Conservation (phyloP, 169 alveolate species). For the Eimeria tenella region DNA sequence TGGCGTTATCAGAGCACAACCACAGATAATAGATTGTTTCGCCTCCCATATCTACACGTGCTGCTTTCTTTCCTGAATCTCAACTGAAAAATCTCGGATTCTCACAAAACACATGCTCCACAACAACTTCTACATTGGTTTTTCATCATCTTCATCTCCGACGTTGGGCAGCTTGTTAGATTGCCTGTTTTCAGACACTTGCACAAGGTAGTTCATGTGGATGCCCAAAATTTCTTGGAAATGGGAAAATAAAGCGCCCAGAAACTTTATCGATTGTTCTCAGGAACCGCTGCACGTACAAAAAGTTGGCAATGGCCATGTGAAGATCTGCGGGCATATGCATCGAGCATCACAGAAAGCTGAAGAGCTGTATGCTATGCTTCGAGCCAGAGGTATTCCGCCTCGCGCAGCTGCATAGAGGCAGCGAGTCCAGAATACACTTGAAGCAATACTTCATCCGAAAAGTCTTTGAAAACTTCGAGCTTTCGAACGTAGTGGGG, state of each 20-base stretch:
- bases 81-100: too few species aligned
- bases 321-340: constrained; percentile 61
- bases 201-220: background rate
- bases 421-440: background rate
- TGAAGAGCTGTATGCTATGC: constrained; percentile 47
- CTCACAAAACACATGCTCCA: too few species aligned
- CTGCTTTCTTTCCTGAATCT: too few species aligned
- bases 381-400: constrained; percentile 21
- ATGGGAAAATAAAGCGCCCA: background rate
- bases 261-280: background rate
- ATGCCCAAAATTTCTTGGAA: background rate
- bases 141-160: background rate
- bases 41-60: too few species aligned
- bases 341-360: constrained; percentile 54
- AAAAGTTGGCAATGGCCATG: constrained; percentile 69
- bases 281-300: constrained; percentile 50
- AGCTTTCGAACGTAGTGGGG: too few species aligned
- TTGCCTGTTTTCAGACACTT: background rate
- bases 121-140: too few species aligned
- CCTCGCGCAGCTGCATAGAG: background rate
- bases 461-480: too few species aligned
- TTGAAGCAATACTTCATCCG: too few species aligned
- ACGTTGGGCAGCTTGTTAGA: background rate
- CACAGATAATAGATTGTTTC: too few species aligned
- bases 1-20: too few species aligned